phyloP scores from a whole-genome alignment of 2,329 filamentous ascomycete species.

The Colletotrichum tanaceti region DNA sequence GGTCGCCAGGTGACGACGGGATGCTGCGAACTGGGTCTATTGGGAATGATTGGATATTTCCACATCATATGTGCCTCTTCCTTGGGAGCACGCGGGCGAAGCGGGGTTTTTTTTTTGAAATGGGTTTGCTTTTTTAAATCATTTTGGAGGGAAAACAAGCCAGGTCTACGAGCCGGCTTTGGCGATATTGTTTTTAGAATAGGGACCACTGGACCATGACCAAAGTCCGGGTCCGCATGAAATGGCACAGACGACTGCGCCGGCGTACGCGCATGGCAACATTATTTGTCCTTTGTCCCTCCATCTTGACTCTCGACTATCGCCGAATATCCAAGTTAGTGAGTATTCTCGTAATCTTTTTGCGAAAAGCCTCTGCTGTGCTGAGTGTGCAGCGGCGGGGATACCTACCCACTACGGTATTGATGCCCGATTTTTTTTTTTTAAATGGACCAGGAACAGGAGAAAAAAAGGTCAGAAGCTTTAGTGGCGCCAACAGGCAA shows the following conservation, averaged over 20 bases:
- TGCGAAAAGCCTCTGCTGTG: too few species aligned
- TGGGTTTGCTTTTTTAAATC: neutral
- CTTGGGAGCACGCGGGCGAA: neutral
- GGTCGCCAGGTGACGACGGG: neutral
- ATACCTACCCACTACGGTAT: too few species aligned
- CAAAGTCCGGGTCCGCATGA: constrained; percentile 14
- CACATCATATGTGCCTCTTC: neutral
- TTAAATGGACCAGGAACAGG: too few species aligned
- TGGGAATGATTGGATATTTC: neutral
- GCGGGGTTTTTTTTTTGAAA: neutral
- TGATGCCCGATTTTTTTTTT: too few species aligned
- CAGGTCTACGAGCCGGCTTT: neutral
- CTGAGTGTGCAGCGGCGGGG: too few species aligned
- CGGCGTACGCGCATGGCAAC: neutral
- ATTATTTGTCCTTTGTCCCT: neutral
- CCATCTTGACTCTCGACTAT: too few species aligned
- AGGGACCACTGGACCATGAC: neutral
- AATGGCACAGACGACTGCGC: constrained; percentile 5
- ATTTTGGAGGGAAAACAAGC: constrained; percentile 2
- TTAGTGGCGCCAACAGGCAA: neutral
- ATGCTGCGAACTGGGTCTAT: neutral
- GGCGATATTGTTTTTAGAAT: neutral
- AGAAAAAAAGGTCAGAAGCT: neutral
- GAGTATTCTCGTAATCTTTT: too few species aligned
- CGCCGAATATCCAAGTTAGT: neutral